Evolutionary conservation across 306 rosid species (phyloP).

Genomic region (Herpetospermum pedunculosum): DNA sequence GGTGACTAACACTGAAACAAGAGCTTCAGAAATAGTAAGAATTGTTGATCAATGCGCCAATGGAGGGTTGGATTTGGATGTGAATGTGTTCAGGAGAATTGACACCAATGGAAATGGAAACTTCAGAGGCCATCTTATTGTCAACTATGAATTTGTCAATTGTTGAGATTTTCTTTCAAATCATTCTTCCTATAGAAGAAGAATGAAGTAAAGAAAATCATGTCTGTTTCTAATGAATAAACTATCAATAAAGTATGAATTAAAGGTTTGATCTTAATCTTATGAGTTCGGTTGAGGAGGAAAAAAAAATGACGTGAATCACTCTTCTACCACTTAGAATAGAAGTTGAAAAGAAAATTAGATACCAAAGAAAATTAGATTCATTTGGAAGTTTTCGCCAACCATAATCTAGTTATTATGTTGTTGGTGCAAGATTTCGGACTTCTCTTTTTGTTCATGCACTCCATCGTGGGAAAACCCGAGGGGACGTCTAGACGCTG

Average conservation of each 20-base stretch:
- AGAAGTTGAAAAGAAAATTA: no score
- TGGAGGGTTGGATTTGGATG: slow-evolving; percentile 53
- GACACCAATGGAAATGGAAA: slow-evolving; percentile 27
- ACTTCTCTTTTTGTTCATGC: no score
- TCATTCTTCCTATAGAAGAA: not conserved
- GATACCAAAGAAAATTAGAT: no score
- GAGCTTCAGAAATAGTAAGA: slow-evolving; percentile 29
- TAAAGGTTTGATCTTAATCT: not conserved
- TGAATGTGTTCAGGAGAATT: slow-evolving; percentile 21
- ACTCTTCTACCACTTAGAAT: no score
- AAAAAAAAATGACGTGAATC: no score
- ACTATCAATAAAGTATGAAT: not conserved
- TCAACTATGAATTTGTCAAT: not conserved
- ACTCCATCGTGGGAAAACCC: no score
- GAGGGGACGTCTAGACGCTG: no score
- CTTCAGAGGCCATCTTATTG: not conserved
- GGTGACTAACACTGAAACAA: slow-evolving; percentile 46
- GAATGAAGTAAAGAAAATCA: not conserved
- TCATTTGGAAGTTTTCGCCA: no score
- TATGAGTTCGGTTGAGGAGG: not conserved
- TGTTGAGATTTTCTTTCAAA: not conserved
- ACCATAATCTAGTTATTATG: no score
- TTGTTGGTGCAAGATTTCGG: no score
- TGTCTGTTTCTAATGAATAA: not conserved
- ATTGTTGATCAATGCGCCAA: slow-evolving; percentile 49